These are phyloP conservation scores for Antitrichia curtipendula DNA, from an alignment of 225 moss, liverwort and hornwort species.

Conservation along the genomic window DNA sequence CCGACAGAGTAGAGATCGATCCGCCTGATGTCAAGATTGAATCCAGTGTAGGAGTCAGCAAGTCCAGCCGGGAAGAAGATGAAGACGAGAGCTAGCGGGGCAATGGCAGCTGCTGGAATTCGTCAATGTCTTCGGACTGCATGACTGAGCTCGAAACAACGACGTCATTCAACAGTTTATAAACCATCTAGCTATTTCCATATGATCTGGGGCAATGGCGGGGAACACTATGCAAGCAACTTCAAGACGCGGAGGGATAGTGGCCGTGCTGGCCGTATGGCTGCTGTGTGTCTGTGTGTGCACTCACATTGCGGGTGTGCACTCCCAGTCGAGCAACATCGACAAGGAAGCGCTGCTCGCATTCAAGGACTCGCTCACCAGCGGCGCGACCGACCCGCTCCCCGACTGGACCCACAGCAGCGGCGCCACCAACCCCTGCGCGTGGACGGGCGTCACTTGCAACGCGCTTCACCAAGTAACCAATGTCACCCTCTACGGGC, in stretches of 20 bases:
- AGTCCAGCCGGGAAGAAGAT: neutral
- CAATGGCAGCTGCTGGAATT: neutral
- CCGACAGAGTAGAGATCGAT: neutral
- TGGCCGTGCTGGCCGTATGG: neutral
- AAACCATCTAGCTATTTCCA: neutral
- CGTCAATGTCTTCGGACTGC: neutral
- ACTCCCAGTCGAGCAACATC: neutral
- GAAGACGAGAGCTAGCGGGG: neutral
- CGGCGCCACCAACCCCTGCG: slow-evolving; percentile 19
- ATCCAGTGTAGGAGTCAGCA: neutral
- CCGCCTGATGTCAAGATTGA: neutral
- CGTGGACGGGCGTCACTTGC: slow-evolving; percentile 62
- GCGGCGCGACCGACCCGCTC: neutral
- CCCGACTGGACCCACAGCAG: slow-evolving; percentile 26
- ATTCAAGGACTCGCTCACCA: slow-evolving; percentile 7
- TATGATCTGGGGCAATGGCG: slow-evolving; percentile 6
- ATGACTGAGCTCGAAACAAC: neutral
- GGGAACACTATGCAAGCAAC: neutral
- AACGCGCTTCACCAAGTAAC: slow-evolving; percentile 25
- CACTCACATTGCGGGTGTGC: neutral
- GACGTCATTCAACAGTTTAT: neutral
- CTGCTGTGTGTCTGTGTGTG: neutral
- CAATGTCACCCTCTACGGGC: slow-evolving; percentile 18
- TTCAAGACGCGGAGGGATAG: neutral
- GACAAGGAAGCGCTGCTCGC: slow-evolving; percentile 39